Base-by-base conservation (phyloP, 2,329 filamentous ascomycete genomes). In the Fusarium brevicatenulatum region DNA sequence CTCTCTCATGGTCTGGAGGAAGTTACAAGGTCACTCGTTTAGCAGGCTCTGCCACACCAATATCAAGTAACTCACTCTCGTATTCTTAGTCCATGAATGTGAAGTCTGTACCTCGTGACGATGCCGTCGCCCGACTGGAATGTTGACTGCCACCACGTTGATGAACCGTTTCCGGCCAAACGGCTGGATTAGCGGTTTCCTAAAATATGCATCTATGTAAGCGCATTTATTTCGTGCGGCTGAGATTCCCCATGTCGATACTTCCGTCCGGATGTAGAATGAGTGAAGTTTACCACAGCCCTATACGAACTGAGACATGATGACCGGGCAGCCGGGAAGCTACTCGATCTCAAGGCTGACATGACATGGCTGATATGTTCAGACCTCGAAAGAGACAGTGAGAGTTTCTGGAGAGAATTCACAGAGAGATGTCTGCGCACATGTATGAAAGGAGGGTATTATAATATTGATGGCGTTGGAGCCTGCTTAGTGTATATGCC, bases 11-110 rank as follows among this genome's bases (percentile, higher is more conserved):
- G 64, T 71, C 61, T 34, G 70, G 37, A 64, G 52, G 57, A 65
- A 47, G 39, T 18, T 66, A 52, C 10, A 37, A 28, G 47, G 63
- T 68, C 71, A 34, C 60, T 73, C 71, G 2, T 74, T 73, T 43
- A 12, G 44, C 11, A 19, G 36, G 36, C 39, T 66, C 28, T 56
- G 18, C 46, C 37, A 32, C 15, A 60, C 28, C 42, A 71, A 68
- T 67, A 55, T 43, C n/a, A 74, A 73, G 34, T 47, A 47, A 59
- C 34, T 49, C 50, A 34, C 36, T 58, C 19, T 55, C 21, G 4
- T n/a, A 16, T 46, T 25, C 3, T 30, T 30, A 42, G 19, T 18
- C 0, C 7, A 39, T 13, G 8, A 9, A 32, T 42, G 37, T 52
- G 44, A 65, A 32, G 23, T 19, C 6, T n/a, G 9, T 39, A 1